Evolutionary conservation across 2,329 filamentous ascomycete genomes (phyloP).

Genomic region (Hypocrella siamensis): DNA sequence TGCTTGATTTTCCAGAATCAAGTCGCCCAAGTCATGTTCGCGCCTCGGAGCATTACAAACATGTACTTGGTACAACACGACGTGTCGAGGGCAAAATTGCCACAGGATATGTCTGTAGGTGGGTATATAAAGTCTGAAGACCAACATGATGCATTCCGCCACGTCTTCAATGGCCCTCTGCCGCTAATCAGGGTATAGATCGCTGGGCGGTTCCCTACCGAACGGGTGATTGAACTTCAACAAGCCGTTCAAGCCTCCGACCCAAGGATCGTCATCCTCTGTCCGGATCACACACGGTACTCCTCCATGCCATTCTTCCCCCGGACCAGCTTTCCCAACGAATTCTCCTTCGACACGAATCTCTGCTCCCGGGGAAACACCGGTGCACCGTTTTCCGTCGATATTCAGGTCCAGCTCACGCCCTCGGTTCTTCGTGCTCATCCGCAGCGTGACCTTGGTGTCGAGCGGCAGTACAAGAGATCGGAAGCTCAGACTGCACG

Average conservation of each 20-base stretch:
- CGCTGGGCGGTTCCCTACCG: slow-evolving; percentile 32
- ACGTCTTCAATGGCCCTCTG: no score
- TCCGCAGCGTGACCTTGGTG: slow-evolving; percentile 64
- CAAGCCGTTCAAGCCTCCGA: slow-evolving; percentile 81
- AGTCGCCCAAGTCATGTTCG: no score
- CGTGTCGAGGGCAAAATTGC: no score
- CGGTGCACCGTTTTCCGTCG: slow-evolving; percentile 55
- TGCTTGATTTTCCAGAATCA: no score
- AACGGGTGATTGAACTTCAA: slow-evolving; percentile 98
- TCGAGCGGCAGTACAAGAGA: slow-evolving; percentile 80
- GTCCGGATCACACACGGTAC: slow-evolving; percentile 79
- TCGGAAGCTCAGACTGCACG: slow-evolving; percentile 79
- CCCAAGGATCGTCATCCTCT: slow-evolving; percentile 82
- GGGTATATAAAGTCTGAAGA: no score
- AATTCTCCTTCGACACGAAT: slow-evolving; percentile 79
- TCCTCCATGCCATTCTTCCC: slow-evolving; percentile 51
- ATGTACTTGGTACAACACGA: no score
- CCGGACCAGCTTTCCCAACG: slow-evolving; percentile 32
- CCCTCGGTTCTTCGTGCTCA: slow-evolving; percentile 68
- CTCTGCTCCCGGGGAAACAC: slow-evolving; percentile 62
- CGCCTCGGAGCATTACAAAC: no score
- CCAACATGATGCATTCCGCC: no score
- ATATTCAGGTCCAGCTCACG: slow-evolving; percentile 66
- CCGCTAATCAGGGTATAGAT: slow-evolving; percentile 14
- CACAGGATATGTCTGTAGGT: no score